These are phyloP conservation scores for Saccharomyces paradoxus DNA, from an alignment of 805 yeast genomes.

Conservation along the genomic window DNA sequence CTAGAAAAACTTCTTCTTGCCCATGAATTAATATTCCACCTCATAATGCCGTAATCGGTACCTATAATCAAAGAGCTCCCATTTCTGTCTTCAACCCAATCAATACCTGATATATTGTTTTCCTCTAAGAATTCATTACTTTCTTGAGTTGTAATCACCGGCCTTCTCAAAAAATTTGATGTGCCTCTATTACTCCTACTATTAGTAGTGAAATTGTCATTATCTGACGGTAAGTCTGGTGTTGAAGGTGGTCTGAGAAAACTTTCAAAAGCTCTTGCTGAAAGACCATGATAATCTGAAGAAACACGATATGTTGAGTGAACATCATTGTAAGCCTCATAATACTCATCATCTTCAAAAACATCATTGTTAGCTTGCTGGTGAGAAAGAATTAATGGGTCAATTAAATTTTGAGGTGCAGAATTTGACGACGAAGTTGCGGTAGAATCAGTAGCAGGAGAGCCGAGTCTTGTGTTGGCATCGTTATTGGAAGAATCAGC, in stretches of 20 bases:
- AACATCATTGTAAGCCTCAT: slow-evolving; percentile 12
- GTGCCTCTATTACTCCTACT: background rate
- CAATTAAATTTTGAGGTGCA: background rate
- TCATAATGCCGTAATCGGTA: slow-evolving; percentile 55
- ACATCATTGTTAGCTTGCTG: background rate
- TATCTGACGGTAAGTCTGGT: background rate
- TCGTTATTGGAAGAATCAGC: slow-evolving; percentile 9
- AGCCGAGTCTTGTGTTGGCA: background rate
- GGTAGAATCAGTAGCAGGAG: background rate
- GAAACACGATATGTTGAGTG: background rate
- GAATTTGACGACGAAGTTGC: background rate
- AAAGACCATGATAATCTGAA: background rate
- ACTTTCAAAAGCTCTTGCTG: background rate
- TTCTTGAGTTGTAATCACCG: slow-evolving; percentile 6
- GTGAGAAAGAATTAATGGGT: background rate
- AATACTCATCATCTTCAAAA: slow-evolving; percentile 16
- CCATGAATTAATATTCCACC: slow-evolving; percentile 63
- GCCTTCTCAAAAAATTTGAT: background rate
- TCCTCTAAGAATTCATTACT: slow-evolving; percentile 25
- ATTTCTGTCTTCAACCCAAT: slow-evolving; percentile 43
- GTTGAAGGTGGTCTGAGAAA: background rate
- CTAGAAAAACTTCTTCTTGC: slow-evolving; percentile 55
- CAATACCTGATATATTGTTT: slow-evolving; percentile 53
- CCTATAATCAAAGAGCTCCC: slow-evolving; percentile 54
- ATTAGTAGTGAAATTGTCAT: background rate